Evolutionary conservation across 352 stramenopile species (phyloP), one percentile per base, ranked within the genome.

Genomic region (Phytophthora brassicae): DNA sequence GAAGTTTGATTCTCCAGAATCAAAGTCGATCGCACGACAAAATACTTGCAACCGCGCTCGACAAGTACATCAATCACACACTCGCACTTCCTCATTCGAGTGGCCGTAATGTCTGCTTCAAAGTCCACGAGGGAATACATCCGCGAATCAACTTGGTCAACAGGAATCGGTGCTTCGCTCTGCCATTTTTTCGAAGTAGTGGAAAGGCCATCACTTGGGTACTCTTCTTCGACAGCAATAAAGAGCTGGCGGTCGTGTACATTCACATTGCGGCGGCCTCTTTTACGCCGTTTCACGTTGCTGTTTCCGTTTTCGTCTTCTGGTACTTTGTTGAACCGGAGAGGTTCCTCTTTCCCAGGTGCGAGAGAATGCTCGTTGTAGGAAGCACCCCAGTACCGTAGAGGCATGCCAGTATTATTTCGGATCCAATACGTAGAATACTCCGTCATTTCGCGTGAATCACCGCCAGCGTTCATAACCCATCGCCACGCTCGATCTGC

Each of bases 401-500:
- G 62, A n/a, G 67, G 68, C 28, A 96, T 68, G 24, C 87, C 87
- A 3, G 84, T 96, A 23, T 92, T 81, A 58, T 96, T 96, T 51
- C 86, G 81, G 41, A 95, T 93, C 79, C 83, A 92, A 51, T 93
- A 93, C 13, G 84, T 89, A 26, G 86, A 95, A 60, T 92, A 92
- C 43, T 92, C 80, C 11, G 76, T 84, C 69, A 87, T 88, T 61
- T 92, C 80, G 14, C 79, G 75, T 6, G 81, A 81, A 60, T 89
- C 81, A 9, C 70, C 78, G 28, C 79, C 75, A 60, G 84, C 79
- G n/a, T 87, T 79, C 8, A 78, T 72, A 23, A 92, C 78, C 83
- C 83, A 94, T 42, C 86, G 62, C 85, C 85, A 94, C 39, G 85
- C 83, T 45, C 85, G 77, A 57, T 81, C 85, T 26, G 85, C 85